phyloP scores from a whole-genome alignment of 225 moss, liverwort and hornwort genomes.

The Neckera pumila region DNA sequence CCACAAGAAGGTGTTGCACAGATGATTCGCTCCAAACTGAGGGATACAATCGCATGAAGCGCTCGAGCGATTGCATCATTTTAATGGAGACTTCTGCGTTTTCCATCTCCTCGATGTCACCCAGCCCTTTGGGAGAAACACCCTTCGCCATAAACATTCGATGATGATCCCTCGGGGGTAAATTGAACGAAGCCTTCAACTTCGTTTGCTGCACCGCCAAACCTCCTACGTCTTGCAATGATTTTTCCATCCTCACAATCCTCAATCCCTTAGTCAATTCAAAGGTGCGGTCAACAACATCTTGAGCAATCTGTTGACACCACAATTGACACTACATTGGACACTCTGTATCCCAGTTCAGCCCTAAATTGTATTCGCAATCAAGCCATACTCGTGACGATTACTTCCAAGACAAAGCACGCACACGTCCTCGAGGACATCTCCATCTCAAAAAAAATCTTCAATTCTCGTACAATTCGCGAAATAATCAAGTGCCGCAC shows the following conservation, averaged over 20 bases:
- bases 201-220: neutral
- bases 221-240: neutral
- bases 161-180: neutral
- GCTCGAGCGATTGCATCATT: conserved; percentile 25
- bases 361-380: neutral
- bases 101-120: conserved; percentile 25
- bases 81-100: conserved; percentile 19
- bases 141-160: neutral
- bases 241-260: neutral
- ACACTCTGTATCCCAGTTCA: neutral
- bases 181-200: neutral
- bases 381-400: neutral
- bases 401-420: neutral
- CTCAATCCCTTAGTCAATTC: neutral
- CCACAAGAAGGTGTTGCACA: conserved; percentile 29
- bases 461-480: neutral
- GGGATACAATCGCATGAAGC: conserved; percentile 28
- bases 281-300: neutral
- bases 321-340: neutral
- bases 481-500: neutral
- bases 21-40: conserved; percentile 22
- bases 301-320: neutral
- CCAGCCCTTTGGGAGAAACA: neutral
- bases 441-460: neutral
- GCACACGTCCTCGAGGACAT: neutral